Evolutionary conservation across 768 basidiomycete species (phyloP), one percentile per base, ranked within the genome.

Genomic region (Flagelloscypha sp.): DNA sequence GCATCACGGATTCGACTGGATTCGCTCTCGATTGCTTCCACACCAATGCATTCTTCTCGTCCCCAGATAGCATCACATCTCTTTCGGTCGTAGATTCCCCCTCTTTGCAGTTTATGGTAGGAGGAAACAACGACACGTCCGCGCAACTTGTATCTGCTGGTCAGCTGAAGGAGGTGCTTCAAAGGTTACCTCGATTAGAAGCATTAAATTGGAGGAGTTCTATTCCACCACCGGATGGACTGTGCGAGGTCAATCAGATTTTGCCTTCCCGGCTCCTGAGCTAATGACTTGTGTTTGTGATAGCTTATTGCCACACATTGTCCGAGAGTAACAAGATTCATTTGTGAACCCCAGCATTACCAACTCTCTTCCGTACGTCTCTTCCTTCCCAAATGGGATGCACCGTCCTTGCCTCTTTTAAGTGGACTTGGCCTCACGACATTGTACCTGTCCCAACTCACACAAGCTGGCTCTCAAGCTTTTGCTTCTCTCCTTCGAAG

Each of bases 161-260:
- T 11, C 27, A 28, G 11, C 18, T 55, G 9, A 16, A 31, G 12
- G 21, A 16, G 9, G 21, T 54, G 7, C 41, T 55, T 11, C 22
- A 19, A 13, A 13, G 23, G 8, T 48, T 48, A 24, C 20, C 35
- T n/a, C 35, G 41, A 19, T 42, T 65, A 13, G 58, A 61, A 38
- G 43, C 44, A 18, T 47, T 65, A 29, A 29, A 38, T 10, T 65
- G 63, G 63, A 28, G 36, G 17, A 56, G 57, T 35, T 36, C 52
- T 6, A 48, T 49, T 19, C 47, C 46, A 16, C 63, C 63, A 5
- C 61, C 62, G 7, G 61, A 65, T 45, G 60, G 63, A 6, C 18
- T 65, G 12, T 59, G 56, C 43, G 63, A 65, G 51, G 59, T 62
- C 13, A 33, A 52, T 49, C 18, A 15, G 35, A 19, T 7, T 4